A percentile compares a stretch with the other conserved stretches of the same genome.
Conservation (phyloP, 345 rosid genomes). For the Eucalyptus guilfoylei region DNA sequence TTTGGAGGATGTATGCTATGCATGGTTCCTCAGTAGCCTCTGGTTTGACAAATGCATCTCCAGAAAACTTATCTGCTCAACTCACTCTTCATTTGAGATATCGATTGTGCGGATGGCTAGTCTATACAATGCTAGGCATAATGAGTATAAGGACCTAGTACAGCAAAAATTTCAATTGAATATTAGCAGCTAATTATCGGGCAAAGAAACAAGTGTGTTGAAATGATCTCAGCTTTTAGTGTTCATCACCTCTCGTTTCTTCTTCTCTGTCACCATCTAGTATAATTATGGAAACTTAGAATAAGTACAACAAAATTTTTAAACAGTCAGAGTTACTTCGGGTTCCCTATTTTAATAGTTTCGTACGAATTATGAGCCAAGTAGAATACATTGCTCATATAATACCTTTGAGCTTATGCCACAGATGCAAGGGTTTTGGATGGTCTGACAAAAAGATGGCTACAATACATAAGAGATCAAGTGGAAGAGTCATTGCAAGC, state of each 20-base stretch:
- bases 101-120: neutral
- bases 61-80: neutral
- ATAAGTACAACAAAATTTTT: neutral
- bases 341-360: neutral
- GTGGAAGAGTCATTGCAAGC: conserved; percentile 57
- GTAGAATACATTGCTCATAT: neutral
- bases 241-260: neutral
- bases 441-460: conserved; percentile 69
- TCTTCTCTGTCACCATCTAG: neutral
- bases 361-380: neutral
- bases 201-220: neutral
- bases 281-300: neutral
- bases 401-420: neutral
- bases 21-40: neutral
- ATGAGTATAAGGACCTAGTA: neutral
- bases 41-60: neutral
- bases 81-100: neutral
- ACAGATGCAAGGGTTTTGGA: conserved; percentile 51
- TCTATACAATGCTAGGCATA: neutral
- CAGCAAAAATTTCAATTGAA: neutral
- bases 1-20: neutral
- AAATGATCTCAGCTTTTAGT: neutral
- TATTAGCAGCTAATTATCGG: neutral
- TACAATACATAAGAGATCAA: conserved; percentile 63
- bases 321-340: neutral